A percentile compares a stretch with the other conserved stretches of the same genome.
phyloP scores from a whole-genome alignment of 108 stramenopile species.

The Skeletonema menzelii region DNA sequence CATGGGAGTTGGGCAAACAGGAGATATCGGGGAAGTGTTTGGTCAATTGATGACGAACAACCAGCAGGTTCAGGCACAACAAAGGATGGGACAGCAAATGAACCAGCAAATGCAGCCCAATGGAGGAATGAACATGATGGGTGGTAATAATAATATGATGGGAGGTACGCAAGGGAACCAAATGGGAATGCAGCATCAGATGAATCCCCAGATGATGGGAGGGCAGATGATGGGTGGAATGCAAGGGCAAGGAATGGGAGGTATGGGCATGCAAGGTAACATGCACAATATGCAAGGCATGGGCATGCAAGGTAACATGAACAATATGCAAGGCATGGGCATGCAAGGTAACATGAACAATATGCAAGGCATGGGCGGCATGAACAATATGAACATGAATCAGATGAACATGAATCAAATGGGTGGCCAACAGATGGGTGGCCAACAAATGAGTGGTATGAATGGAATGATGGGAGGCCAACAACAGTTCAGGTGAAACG shows the following conservation, averaged over 20 bases:
- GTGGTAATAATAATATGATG: conserved; percentile 15
- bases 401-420: neutral
- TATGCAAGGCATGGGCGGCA: conserved; percentile 7
- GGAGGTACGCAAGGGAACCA: conserved; percentile 23
- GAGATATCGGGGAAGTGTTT: conserved; percentile 42
- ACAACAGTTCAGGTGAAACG: conserved; percentile 2
- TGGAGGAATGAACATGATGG: conserved; percentile 58
- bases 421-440: no score
- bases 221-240: conserved; percentile 18
- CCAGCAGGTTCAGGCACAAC: conserved; percentile 13
- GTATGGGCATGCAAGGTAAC: conserved; percentile 21
- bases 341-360: neutral
- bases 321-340: conserved; percentile 10
- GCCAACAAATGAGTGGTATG: neutral
- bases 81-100: conserved; percentile 8
- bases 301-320: conserved; percentile 17
- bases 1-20: conserved; percentile 33
- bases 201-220: conserved; percentile 42
- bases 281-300: conserved; percentile 34
- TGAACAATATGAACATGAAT: conserved; percentile 2
- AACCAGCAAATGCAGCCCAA: conserved; percentile 21
- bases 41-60: conserved; percentile 15
- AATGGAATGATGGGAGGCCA: conserved; percentile 9
- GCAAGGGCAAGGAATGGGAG: conserved; percentile 5
- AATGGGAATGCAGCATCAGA: conserved; percentile 36